Base-by-base conservation (phyloP, 805 yeast species). In the Hanseniaspora occidentalis region DNA sequence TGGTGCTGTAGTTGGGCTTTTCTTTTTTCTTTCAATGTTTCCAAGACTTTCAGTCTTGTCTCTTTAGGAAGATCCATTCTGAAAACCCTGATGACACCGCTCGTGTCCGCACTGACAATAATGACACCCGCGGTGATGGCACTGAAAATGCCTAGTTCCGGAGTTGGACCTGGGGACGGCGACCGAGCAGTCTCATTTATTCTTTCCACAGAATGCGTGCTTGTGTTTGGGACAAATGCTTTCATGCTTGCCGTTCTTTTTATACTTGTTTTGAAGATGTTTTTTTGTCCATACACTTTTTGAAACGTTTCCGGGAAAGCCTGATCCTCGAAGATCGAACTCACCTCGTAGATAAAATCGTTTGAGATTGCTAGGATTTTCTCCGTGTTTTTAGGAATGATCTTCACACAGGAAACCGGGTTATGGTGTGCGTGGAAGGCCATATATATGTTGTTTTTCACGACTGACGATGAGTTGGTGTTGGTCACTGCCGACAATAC, bases 391-490 rank as follows among this genome's bases (percentile, higher is more conserved):
- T 71, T 61, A 0, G 96, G 95, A 1, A 94, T 95, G 60, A 85
- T 73, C 1, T 75, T 51, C 0, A 95, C 88, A 29, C 72, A 75
- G 33, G 89, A 86, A 25, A 85, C 83, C 26, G 74, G 70, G 1
- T 78, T 62, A 51, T 75, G 77, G 57, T 83, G 86, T 0, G 92
- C 84, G 60, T 81, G 89, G 54, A 84, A 80, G 4, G 82, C 67
- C 2, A 79, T 66, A 56, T 79, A 81, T 43, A 75, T 73, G 34
- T 66, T 66, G 51, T 81, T 76, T 44, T 77, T 79, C 49, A 48
- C 43, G 17, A 27, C 31, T n/a, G 31, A 6, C 13, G 31, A 10
- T 7, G 25, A 7, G 10, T 23, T 23, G 25, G 16, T 29, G 18
- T n/a, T 29, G 9, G 29, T 25, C 4, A 14, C 5, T 4, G 29